Conservation (phyloP, 495 filamentous ascomycete genomes). For the Penicillium nucicola region DNA sequence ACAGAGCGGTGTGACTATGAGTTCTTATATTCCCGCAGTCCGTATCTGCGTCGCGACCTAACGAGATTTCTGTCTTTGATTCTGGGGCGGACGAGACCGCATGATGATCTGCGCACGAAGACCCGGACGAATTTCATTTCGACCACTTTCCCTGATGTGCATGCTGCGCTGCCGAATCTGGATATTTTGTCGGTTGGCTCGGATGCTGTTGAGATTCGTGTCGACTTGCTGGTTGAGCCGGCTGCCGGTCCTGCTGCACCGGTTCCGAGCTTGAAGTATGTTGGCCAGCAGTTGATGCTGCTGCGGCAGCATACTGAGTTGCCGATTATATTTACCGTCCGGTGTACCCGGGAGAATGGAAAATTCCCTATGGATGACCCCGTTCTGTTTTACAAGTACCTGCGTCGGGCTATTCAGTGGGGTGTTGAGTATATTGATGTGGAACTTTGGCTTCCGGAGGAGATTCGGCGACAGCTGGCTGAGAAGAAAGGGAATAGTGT, state of each 20-base stretch:
- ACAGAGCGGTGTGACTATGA: constrained; percentile 72
- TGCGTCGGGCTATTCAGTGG: constrained; percentile 77
- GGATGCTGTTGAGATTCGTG: constrained; percentile 78
- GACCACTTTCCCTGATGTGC: constrained; percentile 82
- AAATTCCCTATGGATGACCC: constrained; percentile 81
- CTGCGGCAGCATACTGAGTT: constrained; percentile 77
- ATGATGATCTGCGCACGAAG: constrained; percentile 72
- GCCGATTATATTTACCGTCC: constrained; percentile 82
- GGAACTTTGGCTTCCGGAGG: constrained; percentile 78
- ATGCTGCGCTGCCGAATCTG: constrained; percentile 76
- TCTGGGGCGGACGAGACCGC: constrained; percentile 69
- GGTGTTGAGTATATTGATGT: constrained; percentile 86
- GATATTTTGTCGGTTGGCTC: constrained; percentile 82
- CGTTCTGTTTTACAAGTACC: constrained; percentile 67
- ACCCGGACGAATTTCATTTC: constrained; percentile 78
- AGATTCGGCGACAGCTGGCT: constrained; percentile 62
- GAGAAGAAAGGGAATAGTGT: constrained; percentile 69
- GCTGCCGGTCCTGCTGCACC: constrained; percentile 47
- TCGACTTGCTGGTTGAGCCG: constrained; percentile 78
- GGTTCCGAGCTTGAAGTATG: constrained; percentile 76
- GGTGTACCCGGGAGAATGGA: constrained; percentile 76
- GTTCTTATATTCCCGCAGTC: constrained; percentile 70
- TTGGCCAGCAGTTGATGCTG: constrained; percentile 80
- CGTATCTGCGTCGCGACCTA: constrained; percentile 71
- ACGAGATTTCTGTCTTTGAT: constrained; percentile 74